phyloP scores from a whole-genome alignment of 1,139 yeast species.

The Nadsonia commutata region DNA sequence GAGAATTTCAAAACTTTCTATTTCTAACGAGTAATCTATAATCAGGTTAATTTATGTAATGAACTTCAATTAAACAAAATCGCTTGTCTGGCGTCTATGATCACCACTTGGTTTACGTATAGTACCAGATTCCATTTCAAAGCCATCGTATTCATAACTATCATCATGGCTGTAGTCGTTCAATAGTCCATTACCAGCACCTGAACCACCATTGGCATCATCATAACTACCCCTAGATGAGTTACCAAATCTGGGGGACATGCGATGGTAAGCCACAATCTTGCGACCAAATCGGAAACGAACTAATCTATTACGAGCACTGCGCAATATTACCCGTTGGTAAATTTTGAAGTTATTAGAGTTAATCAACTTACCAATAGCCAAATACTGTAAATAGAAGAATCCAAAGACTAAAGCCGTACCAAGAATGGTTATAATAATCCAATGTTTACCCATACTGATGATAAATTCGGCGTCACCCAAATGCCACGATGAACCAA shows the following conservation, averaged over 20 bases:
- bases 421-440: constrained; percentile 55
- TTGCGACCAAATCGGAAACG: neutral
- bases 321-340: neutral
- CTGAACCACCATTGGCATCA: neutral
- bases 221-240: no score
- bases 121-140: neutral
- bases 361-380: constrained; percentile 28
- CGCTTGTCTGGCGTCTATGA: no score
- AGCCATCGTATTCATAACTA: neutral
- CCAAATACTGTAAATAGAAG: constrained; percentile 41
- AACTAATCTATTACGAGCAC: neutral
- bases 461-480: constrained; percentile 71
- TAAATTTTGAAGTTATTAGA: constrained; percentile 1
- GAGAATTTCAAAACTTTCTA: no score
- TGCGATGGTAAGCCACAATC: no score
- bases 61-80: no score
- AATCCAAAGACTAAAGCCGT: constrained; percentile 42
- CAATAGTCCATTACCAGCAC: neutral
- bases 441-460: constrained; percentile 53
- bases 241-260: no score
- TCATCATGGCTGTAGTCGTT: neutral
- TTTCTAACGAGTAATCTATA: no score
- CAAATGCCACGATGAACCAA: constrained; percentile 82
- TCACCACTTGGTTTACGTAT: neutral
- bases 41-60: no score